Base-by-base conservation (phyloP, 768 basidiomycete species). In the Nidularia pulvinata region DNA sequence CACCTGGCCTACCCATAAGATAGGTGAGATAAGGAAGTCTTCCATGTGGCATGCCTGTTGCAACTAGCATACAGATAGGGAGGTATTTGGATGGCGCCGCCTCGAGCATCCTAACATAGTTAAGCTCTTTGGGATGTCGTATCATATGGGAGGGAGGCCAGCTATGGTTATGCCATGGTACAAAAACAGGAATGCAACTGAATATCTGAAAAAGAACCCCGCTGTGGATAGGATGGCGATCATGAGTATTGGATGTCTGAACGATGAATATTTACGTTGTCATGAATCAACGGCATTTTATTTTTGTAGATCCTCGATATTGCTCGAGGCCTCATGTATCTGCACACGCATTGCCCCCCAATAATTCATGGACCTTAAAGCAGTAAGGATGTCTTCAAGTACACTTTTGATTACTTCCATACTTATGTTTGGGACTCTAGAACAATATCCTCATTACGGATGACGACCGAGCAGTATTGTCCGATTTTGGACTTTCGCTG, bases 151-250 rank as follows among this genome's bases (percentile, higher is more conserved):
- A 2, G 66, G 65, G 19, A 57, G 69, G 7, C 71, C 71, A 1
- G 65, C 71, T 7, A 71, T 74, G 63, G 69, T 82, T 36, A 65
- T 79, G 55, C 72, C 74, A 51, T 82, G 80, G 79, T 80, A 76
- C 57, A 59, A 68, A 37, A 78, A 81, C 39, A 77, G 80, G 5
- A 79, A 72, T 53, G 73, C 79, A 35, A 65, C 66, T 13, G 70
- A 75, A 16, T 81, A 80, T 54, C 65, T 79, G 48, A 65, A 65
- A 52, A 59, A 57, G 44, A 69, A 73, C 46, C 66, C 69, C 4
- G 48, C 46, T 6, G 69, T 59, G 1, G 70, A 80, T 49, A 63
- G 75, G 48, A 48, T 76, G 33, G 55, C 63, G 22, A 61, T 80
- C 53, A 76, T 80, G 37, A 55, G 70, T 60, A 30, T 44, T 30